Evolutionary conservation across 176 grass and related monocot species (phyloP), one percentile per base, ranked within the genome.

Genomic region (Hsuehochloa calcarea): DNA sequence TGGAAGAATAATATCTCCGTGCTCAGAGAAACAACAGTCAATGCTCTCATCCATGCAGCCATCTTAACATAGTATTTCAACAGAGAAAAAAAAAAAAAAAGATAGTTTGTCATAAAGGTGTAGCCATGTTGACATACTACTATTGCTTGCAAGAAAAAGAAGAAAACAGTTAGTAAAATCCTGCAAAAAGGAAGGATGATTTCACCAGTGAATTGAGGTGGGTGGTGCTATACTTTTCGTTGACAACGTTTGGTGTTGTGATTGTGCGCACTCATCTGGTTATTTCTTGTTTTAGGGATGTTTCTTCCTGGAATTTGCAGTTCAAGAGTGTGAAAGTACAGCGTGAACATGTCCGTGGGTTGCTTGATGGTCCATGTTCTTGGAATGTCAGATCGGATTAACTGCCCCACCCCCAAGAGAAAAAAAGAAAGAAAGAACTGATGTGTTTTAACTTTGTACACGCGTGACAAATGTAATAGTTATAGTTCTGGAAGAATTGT

Each of bases 121-220:
- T 43, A 31, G 17, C 23, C 71, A 26, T 66, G 25, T 45, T 82
- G 39, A 64, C 80, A 45, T 87, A 59, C 44, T 87, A 82, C 62
- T 50, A 76, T 70, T 77, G 52, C 20, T 74, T 72, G 22, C 72
- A 72, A 87, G 58, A 83, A 83, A 90, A 80, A 39, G 0, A 49
- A 46, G 37, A 77, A 71, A 76, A 74, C 8, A 78, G 16, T 10
- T 26, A 43, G 12, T 50, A 76, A 27, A 35, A 14, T 23, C 72
- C 35, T 54, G 37, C 50, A 85, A 12, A 75, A 19, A 65, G 29
- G 29, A 78, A 49, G 19, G 47, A 56, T 56, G 68, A 22, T 74
- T 67, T 47, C 14, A 31, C 22, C 31, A 79, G 67, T 17, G n/a
- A 74, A 25, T 23, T 61, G 19, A 74, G 80, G 89, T 90, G 34